Base-by-base conservation (phyloP, 345 rosid genomes). In the Stellera chamaejasme region DNA sequence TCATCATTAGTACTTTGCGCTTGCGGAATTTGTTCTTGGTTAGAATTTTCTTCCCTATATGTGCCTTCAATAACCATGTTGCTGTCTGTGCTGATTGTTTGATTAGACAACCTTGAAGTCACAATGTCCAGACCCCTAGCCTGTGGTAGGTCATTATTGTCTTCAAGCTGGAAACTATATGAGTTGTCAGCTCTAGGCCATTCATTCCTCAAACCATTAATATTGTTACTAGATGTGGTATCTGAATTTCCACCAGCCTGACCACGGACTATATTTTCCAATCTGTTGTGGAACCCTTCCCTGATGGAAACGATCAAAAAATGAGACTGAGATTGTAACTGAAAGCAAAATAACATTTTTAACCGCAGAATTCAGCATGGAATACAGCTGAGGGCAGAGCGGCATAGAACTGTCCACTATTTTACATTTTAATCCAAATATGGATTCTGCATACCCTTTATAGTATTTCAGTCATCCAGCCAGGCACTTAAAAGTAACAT, bases 211-310 rank as follows among this genome's bases (percentile, higher is more conserved):
- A 77, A 62, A 59, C 77, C 86, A 66, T 64, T 66, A 61, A 28
- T 56, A 61, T 56, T 77, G 70, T 66, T 59, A 66, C 59, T 64
- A 69, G 77, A 63, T 27, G 66, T 54, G 58, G 63, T 67, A 64
- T 82, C 89, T 73, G 79, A 66, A 67, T 69, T 77, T 69, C 71
- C 69, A 65, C 77, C 77, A 52, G 76, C 90, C 71, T 79, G 88
- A 56, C 77, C 80, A 64, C 70, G 84, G 27, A 82, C 89, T 60
- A 78, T 77, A 74, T 48, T 81, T 71, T 83, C 99, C 58, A 83
- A 72, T 73, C 83, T 77, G 63, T 82, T 74, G 56, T 82, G 97
- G 62, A 94, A 83, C 49, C 97, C 99, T 65, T 90, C 95, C 83
- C 99, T 94, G 72, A 58, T 56, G 27, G 61, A 67, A 70, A 50